phyloP scores from a whole-genome alignment of 2,329 filamentous ascomycete genomes.

The Arthrobotrys musiformis region DNA sequence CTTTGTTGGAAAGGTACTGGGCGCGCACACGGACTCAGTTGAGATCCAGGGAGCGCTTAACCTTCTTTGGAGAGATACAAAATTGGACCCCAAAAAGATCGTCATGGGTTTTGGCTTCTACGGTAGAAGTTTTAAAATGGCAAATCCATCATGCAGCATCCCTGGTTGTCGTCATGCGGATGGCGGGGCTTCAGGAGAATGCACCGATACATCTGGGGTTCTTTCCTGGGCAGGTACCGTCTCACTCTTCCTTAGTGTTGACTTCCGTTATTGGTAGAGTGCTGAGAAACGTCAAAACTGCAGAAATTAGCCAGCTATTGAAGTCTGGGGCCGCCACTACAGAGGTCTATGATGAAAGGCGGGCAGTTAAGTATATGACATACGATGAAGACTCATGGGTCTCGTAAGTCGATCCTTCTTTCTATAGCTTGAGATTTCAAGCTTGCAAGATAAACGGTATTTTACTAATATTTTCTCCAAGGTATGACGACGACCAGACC shows the following conservation, averaged over 20 bases:
- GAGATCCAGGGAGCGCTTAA: neutral
- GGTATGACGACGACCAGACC: conserved; percentile 20
- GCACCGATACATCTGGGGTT: conserved; percentile 11
- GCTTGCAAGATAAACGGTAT: no score
- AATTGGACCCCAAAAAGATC: conserved; percentile 21
- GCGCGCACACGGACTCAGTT: neutral
- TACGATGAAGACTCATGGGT: conserved; percentile 26
- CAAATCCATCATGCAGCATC: conserved; percentile 47
- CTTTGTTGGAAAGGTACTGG: conserved; percentile 5
- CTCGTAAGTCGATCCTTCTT: neutral
- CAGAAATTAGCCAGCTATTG: conserved; percentile 7
- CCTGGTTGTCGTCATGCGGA: conserved; percentile 55
- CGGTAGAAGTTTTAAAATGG: conserved; percentile 57
- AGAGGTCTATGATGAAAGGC: conserved; percentile 6
- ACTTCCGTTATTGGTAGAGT: no score
- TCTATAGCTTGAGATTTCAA: neutral
- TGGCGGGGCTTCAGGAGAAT: neutral
- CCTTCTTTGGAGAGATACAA: conserved; percentile 10
- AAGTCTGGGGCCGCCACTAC: neutral
- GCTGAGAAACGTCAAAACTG: neutral
- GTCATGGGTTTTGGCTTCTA: conserved; percentile 32
- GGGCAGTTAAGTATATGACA: conserved; percentile 20
- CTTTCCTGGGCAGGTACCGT: conserved; percentile 11
- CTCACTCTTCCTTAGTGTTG: neutral
- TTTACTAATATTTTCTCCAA: neutral